Base-by-base conservation (phyloP, 345 rosid species). In the Aquilaria sinensis region DNA sequence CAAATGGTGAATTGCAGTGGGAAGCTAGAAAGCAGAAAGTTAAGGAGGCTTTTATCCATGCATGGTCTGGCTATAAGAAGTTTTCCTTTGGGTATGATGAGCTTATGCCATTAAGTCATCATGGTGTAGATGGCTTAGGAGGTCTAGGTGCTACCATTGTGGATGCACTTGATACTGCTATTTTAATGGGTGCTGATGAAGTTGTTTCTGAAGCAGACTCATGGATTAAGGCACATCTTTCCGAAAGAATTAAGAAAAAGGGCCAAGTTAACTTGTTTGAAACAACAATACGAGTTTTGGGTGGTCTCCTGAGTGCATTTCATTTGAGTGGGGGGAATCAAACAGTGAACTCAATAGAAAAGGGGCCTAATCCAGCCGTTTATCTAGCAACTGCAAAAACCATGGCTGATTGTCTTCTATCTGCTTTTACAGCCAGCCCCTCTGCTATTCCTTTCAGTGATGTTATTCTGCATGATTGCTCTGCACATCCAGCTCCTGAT, bases 251-350 rank as follows among this genome's bases (percentile, higher is more conserved):
- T 64, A 77, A 74, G 47, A 78, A 82, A 63, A 94, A 94, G 70
- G 99, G 95, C 57, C 96, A 94, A 81, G 96, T 94, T 67, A 94
- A 94, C 77, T 74, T 94, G 71, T 94, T 94, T 74, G 99, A 94
- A 77, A 94, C 97, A n/a, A 88, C 97, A 9, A 94, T 94, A 33
- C 96, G 97, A 57, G 88, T 94, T 63, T 66, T 94, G 73, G 99
- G 99, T 68, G 99, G 99, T 64, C 96, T 94, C 62, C 74, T 94
- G 72, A 94, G 99, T 81, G 99, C 99, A 37, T 90, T 81, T 81
- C 97, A 94, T 82, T 73, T 94, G 64, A 90, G 96, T 75, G 92
- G 96, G 64, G 89, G 93, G 58, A 89, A 79, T 47, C 79, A 74
- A 64, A 85, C 81, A 58, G 50, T 77, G 76, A 81, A 70, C 69